phyloP scores from a whole-genome alignment of 2,329 filamentous ascomycete genomes.

The Podosphaera xanthii region DNA sequence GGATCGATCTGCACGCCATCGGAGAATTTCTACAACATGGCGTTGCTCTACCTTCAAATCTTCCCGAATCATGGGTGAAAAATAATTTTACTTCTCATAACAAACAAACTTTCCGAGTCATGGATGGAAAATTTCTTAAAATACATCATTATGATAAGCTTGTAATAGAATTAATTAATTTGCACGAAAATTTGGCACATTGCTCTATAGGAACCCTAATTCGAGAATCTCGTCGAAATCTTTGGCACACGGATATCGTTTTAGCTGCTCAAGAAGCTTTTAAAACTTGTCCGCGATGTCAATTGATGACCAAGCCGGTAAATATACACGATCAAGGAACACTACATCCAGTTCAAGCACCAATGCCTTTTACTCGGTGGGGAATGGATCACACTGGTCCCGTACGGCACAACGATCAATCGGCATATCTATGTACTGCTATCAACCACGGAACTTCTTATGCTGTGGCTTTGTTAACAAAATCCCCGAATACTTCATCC shows the following conservation, averaged over 20 bases:
- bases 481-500: neutral
- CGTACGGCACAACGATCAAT: neutral
- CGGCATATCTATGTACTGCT: neutral
- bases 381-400: neutral
- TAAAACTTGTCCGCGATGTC: neutral
- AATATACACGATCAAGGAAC: neutral
- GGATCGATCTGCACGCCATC: too few species aligned
- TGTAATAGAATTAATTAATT: neutral
- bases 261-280: neutral
- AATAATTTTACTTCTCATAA: too few species aligned
- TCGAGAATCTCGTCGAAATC: neutral
- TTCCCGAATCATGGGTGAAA: too few species aligned
- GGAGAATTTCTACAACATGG: too few species aligned
- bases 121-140: too few species aligned
- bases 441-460: neutral
- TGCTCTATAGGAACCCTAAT: neutral
- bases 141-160: too few species aligned
- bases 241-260: neutral
- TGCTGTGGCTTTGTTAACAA: neutral
- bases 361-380: neutral
- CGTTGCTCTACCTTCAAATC: too few species aligned
- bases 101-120: too few species aligned
- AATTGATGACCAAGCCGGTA: neutral
- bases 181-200: neutral
- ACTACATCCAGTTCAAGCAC: neutral